Evolutionary conservation across 495 filamentous ascomycete genomes (phyloP), one percentile per base, ranked within the genome.

Genomic region (Hypoxylon cercidicola): DNA sequence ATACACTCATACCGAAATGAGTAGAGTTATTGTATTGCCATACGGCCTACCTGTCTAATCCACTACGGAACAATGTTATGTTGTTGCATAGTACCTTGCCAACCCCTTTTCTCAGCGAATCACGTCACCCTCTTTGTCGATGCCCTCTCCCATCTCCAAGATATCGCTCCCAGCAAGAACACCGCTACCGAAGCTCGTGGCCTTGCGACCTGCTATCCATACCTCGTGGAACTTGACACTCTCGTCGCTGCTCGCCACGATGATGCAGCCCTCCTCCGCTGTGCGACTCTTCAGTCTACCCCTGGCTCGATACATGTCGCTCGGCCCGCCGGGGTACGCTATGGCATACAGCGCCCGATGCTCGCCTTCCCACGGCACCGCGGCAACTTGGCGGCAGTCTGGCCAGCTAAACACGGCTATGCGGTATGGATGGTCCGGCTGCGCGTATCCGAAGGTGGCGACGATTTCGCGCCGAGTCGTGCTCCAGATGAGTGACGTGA

Each of bases 391-490:
- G 56, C 86, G 86, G 77, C 95, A 98, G 49, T 91, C 90, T 1
- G 95, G 95, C 96, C 96, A 98, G 35, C 90, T 89, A 77, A 97
- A 99, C 16, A 99, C 91, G 16, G 93, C 96, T 63, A 99, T 92
- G 21, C 95, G 89, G 65, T 89, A 90, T 0, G 91, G 87, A 64
- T 99, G 95, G 35, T 98, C 93, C 4, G 94, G 94, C 68, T 94
- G 89, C n/a, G 94, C 88, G 73, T 94, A 98, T 9, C 95, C 96
- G 75, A 99, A 96, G 0, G 93, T 97, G 1, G 93, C 96, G 8
- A 85, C 90, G 44, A 99, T 94, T 74, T 98, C 96, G 15, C 90
- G 86, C 4, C 90, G 87, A 19, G 87, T 92, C 16, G 85, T 89
- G 51, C 89, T 93, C 94, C 94, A 99, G 62, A 97, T 89, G 34